phyloP scores from a whole-genome alignment of 2,329 filamentous ascomycete species.

The Aspergillus aculeatinus region DNA sequence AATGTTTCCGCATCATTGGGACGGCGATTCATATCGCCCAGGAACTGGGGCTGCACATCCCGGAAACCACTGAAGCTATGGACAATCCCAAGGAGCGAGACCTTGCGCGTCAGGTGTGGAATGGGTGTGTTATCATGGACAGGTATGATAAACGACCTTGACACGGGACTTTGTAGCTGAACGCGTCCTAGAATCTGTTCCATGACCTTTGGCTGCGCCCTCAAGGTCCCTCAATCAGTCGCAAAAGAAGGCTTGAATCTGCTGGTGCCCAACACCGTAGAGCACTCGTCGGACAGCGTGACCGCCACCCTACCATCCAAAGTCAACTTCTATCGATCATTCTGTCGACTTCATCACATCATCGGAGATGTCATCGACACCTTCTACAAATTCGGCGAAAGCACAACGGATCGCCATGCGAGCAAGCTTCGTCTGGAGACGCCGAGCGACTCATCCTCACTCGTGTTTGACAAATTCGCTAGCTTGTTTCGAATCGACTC shows the following conservation, averaged over 20 bases:
- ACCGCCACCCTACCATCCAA: neutral
- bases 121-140: slow-evolving; percentile 1
- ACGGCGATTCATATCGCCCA: neutral
- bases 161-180: neutral
- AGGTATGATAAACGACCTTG: neutral
- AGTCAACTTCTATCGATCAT: neutral
- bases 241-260: neutral
- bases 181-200: neutral
- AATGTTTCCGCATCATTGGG: slow-evolving; percentile 1
- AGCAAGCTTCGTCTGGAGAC: no score
- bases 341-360: slow-evolving; percentile 1
- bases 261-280: neutral
- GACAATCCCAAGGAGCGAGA: neutral
- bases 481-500: slow-evolving; percentile 1
- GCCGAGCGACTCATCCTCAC: neutral
- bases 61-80: neutral
- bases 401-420: neutral
- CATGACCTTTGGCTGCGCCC: slow-evolving; percentile 1
- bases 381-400: neutral
- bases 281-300: neutral
- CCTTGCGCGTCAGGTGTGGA: neutral
- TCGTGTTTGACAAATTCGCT: neutral
- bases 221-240: neutral
- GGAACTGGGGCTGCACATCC: neutral
- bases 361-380: slow-evolving; percentile 1